These are phyloP conservation scores for Garcia nutans DNA, from an alignment of 345 rosid species.

Conservation along the genomic window DNA sequence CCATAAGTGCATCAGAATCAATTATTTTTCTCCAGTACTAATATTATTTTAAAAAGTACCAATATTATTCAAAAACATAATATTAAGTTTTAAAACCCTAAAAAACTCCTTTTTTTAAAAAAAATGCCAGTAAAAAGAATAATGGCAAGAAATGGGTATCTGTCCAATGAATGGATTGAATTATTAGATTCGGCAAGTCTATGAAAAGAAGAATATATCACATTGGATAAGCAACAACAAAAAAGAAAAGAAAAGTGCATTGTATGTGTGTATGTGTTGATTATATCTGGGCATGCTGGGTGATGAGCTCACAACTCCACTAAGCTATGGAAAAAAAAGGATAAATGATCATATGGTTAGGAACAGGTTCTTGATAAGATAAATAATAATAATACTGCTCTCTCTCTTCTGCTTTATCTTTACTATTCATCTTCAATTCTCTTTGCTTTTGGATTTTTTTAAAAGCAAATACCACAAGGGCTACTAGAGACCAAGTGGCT, in stretches of 20 bases:
- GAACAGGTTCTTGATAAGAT: background rate
- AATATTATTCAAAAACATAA: too few species aligned
- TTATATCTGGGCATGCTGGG: slow-evolving; percentile 9
- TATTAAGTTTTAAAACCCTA: too few species aligned
- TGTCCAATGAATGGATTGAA: too few species aligned
- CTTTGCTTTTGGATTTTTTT: background rate
- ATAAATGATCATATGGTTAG: background rate
- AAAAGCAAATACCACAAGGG: background rate
- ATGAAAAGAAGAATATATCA: too few species aligned
- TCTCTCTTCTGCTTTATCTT: background rate
- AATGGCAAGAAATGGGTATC: too few species aligned
- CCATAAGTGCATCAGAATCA: too few species aligned
- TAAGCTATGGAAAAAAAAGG: background rate
- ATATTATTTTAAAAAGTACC: too few species aligned
- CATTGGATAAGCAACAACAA: background rate
- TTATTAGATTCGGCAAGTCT: too few species aligned
- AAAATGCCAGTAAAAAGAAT: too few species aligned
- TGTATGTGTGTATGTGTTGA: background rate
- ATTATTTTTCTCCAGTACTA: too few species aligned
- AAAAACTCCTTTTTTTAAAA: too few species aligned
- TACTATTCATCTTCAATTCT: background rate
- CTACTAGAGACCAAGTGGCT: background rate
- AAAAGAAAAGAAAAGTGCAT: background rate
- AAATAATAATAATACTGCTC: background rate
- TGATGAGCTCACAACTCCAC: slow-evolving; percentile 5